Conservation (phyloP, 352 stramenopile species). For the Phytophthora pistaciae region DNA sequence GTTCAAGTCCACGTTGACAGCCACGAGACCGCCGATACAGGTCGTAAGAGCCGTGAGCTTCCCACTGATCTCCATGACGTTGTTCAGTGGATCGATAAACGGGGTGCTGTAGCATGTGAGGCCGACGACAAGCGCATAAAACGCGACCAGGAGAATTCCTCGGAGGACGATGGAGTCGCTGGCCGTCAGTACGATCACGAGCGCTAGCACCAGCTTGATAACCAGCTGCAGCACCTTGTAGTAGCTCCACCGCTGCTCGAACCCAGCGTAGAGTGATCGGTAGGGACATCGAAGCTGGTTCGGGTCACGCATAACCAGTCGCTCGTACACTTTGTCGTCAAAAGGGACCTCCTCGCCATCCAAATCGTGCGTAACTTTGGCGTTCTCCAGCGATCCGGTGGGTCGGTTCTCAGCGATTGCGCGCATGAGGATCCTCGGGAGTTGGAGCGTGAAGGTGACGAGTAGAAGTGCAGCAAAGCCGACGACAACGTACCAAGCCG, state of each 20-base stretch:
- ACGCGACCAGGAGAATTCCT: slow-evolving; percentile 21
- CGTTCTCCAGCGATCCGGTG: slow-evolving; percentile 40
- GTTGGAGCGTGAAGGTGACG: slow-evolving; percentile 38
- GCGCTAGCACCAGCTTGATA: slow-evolving; percentile 45
- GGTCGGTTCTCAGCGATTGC: slow-evolving; percentile 46
- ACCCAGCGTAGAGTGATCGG: slow-evolving; percentile 52
- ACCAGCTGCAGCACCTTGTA: slow-evolving; percentile 55
- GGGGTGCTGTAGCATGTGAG: slow-evolving; percentile 46
- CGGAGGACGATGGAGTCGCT: slow-evolving; percentile 16
- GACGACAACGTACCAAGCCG: slow-evolving; percentile 29
- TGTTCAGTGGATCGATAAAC: slow-evolving; percentile 53
- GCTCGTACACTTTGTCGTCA: slow-evolving; percentile 51
- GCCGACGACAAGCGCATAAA: slow-evolving; percentile 37
- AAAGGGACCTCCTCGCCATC: slow-evolving; percentile 44
- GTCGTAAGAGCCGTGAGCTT: slow-evolving; percentile 42
- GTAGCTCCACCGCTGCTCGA: slow-evolving; percentile 51
- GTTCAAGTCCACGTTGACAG: slow-evolving; percentile 12
- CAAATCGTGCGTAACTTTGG: slow-evolving; percentile 45
- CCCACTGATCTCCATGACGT: slow-evolving; percentile 52
- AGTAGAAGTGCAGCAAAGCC: slow-evolving; percentile 28
- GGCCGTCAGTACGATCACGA: slow-evolving; percentile 35
- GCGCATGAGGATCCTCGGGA: slow-evolving; percentile 34
- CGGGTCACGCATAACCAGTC: slow-evolving; percentile 37
- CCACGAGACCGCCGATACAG: slow-evolving; percentile 40
- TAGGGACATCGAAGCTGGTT: slow-evolving; percentile 50